Percentiles rank a stretch among this genome's conserved stretches.
phyloP scores from a whole-genome alignment of 129 eudicot genomes.

The Flaveria linearis region DNA sequence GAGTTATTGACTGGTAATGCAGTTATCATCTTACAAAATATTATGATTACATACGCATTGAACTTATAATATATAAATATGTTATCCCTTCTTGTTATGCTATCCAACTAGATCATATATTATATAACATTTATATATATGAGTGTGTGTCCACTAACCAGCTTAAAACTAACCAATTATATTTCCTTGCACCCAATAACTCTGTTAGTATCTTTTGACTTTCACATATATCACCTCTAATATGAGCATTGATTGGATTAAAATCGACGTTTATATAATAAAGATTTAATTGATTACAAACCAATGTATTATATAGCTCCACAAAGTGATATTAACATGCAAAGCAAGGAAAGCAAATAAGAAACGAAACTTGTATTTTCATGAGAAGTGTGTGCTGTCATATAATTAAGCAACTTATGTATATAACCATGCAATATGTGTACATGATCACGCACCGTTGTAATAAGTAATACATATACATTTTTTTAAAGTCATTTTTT shows the following conservation, averaged over 20 bases:
- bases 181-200: background rate
- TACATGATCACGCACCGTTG: no score
- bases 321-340: no score
- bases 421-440: no score
- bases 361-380: no score
- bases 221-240: slow-evolving; percentile 1
- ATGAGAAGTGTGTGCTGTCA: no score
- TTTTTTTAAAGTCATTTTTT: no score
- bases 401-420: no score
- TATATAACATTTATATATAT: no score
- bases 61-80: background rate
- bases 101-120: slow-evolving; percentile 13
- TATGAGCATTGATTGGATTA: background rate
- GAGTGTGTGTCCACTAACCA: background rate
- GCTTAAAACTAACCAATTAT: background rate
- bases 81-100: background rate
- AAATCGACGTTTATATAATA: background rate
- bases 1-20: no score
- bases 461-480: no score
- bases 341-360: no score
- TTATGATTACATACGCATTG: background rate
- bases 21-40: background rate
- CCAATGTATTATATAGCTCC: background rate
- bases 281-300: background rate
- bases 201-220: background rate